phyloP scores from a whole-genome alignment of 2,329 filamentous ascomycete species.

The Fonsecaea nubica region DNA sequence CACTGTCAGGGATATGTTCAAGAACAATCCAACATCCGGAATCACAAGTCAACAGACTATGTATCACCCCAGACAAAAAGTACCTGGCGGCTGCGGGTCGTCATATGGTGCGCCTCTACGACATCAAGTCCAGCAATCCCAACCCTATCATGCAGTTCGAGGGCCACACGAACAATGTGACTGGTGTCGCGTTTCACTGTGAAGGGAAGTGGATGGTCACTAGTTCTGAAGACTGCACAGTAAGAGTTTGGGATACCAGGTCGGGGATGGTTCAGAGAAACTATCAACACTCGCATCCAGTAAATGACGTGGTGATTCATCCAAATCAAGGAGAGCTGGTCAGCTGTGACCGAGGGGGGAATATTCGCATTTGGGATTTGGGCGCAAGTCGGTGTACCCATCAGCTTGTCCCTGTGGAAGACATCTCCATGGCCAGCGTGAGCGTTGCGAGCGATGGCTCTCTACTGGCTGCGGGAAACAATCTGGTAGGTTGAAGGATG shows the following conservation, averaged over 20 bases:
- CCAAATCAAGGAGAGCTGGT: slow-evolving; percentile 98
- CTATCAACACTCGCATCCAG: slow-evolving; percentile 85
- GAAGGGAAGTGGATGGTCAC: slow-evolving; percentile 99
- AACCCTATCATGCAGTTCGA: slow-evolving; percentile 93
- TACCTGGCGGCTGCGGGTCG: slow-evolving; percentile 82
- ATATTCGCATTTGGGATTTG: slow-evolving; percentile 93
- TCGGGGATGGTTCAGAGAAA: slow-evolving; percentile 86
- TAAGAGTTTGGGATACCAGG: slow-evolving; percentile 96
- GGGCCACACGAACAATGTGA: slow-evolving; percentile 94
- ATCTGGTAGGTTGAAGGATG: slow-evolving; percentile 64
- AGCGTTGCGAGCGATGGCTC: slow-evolving; percentile 95
- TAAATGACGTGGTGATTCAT: slow-evolving; percentile 99
- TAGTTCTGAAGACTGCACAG: slow-evolving; percentile 92
- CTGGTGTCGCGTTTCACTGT: slow-evolving; percentile 95
- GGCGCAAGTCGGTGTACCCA: slow-evolving; percentile 97
- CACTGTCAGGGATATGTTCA: slow-evolving; percentile 94
- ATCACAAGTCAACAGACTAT: slow-evolving; percentile 96
- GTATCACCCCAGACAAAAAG: slow-evolving; percentile 97
- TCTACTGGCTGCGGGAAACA: slow-evolving; percentile 91
- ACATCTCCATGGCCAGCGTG: slow-evolving; percentile 90
- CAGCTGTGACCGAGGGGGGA: slow-evolving; percentile 90
- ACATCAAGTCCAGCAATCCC: slow-evolving; percentile 98
- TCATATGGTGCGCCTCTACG: slow-evolving; percentile 94
- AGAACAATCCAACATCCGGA: slow-evolving; percentile 98
- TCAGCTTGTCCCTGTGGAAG: slow-evolving; percentile 93